phyloP scores from a whole-genome alignment of 345 rosid genomes.

The Microcos paniculata region DNA sequence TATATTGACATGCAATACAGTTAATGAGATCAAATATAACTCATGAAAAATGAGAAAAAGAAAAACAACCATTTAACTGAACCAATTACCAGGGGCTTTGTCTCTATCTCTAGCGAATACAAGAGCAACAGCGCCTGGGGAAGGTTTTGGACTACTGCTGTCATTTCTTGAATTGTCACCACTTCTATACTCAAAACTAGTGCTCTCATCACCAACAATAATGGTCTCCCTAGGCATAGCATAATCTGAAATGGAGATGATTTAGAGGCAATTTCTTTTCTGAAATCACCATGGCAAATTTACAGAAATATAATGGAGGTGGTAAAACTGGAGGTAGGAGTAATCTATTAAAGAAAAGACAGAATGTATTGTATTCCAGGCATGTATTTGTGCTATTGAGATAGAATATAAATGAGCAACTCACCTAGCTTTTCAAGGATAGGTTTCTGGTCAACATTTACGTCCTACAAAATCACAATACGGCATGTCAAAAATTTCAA shows the following conservation, averaged over 20 bases:
- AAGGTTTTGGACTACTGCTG: conserved; percentile 3
- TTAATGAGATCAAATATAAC: conserved; percentile 2
- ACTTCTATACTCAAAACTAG: conserved; percentile 42
- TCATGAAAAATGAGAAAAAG: background rate
- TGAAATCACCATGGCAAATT: background rate
- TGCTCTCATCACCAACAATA: conserved; percentile 67
- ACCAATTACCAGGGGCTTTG: conserved; percentile 50
- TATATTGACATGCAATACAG: conserved; percentile 2
- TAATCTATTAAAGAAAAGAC: background rate
- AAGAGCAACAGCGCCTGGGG: conserved; percentile 50
- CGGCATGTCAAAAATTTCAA: conserved; percentile 7
- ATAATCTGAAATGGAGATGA: conserved; percentile 46
- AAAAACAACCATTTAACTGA: background rate
- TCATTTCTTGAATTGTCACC: conserved; percentile 25
- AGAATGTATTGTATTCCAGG: background rate
- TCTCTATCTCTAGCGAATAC: conserved; percentile 68
- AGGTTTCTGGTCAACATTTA: conserved; percentile 36
- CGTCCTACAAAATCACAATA: conserved; percentile 41
- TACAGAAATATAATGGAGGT: background rate
- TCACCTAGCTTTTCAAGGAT: conserved; percentile 64
- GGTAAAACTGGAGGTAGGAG: too few relatives aligned
- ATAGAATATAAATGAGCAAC: conserved; percentile 12
- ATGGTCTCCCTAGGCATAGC: conserved; percentile 68
- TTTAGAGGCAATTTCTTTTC: background rate
- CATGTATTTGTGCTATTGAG: background rate